These are phyloP conservation scores for Geotrichum ghanense DNA, from an alignment of 805 yeast genomes.

Conservation along the genomic window DNA sequence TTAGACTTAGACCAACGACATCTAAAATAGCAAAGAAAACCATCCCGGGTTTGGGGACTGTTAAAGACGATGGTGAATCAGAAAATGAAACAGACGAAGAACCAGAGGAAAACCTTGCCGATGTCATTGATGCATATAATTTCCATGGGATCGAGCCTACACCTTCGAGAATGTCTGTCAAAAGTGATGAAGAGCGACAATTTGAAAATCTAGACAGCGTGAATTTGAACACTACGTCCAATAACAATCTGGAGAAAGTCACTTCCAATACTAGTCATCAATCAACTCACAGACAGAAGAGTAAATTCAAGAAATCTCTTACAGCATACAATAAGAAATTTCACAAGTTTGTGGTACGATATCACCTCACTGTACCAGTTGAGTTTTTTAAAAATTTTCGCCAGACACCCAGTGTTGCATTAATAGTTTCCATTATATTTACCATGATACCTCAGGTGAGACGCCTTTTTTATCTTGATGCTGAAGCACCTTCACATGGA, in stretches of 20 bases:
- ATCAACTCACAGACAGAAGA: too few species aligned
- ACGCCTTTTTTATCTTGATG: conserved; percentile 48
- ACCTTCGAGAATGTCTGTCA: too few species aligned
- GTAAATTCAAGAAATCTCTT: too few species aligned
- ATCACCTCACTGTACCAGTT: background rate
- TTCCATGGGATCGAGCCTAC: too few species aligned
- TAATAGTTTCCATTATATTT: conserved; percentile 52
- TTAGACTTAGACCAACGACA: background rate
- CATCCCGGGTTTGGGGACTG: background rate
- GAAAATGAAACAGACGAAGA: background rate
- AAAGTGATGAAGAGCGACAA: too few species aligned
- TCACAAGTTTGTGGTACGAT: background rate
- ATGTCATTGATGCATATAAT: conserved; percentile 2
- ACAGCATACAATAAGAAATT: too few species aligned
- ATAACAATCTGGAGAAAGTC: too few species aligned
- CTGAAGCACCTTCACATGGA: conserved; percentile 30
- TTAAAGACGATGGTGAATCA: background rate
- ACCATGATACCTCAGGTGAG: conserved; percentile 84
- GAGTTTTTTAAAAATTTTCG: conserved; percentile 13
- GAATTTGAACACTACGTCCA: too few species aligned
- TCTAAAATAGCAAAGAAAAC: background rate
- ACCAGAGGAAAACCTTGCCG: background rate
- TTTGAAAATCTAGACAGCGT: too few species aligned
- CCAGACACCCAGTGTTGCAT: conserved; percentile 62
- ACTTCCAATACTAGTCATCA: background rate